phyloP scores from a whole-genome alignment of 2,329 filamentous ascomycete species.

The Clarireedia homoeocarpa region DNA sequence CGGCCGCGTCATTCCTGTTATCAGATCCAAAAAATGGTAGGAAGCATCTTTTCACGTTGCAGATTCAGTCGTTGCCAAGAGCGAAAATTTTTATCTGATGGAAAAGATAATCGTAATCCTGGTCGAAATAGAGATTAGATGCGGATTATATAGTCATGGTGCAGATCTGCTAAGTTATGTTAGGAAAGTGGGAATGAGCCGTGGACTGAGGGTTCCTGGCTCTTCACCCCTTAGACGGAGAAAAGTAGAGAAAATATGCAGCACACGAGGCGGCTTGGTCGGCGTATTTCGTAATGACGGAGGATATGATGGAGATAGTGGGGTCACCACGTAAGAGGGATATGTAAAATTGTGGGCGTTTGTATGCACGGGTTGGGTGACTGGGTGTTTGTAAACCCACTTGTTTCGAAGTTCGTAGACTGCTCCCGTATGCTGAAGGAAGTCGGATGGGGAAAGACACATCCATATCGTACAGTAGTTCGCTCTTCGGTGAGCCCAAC shows the following conservation, averaged over 20 bases:
- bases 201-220: background rate
- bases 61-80: background rate
- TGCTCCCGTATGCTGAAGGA: background rate
- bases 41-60: background rate
- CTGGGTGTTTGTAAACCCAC: background rate
- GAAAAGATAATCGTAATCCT: constrained; percentile 9
- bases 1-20: background rate
- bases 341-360: background rate
- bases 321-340: background rate
- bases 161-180: background rate
- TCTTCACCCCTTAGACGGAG: background rate
- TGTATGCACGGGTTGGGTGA: background rate
- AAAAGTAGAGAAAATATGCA: background rate
- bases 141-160: background rate
- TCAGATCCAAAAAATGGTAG: background rate
- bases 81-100: constrained; percentile 10
- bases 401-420: background rate
- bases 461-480: too few relatives aligned
- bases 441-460: background rate
- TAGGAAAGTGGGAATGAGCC: background rate
- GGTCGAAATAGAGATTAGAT: background rate
- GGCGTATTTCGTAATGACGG: background rate
- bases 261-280: background rate
- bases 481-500: too few relatives aligned
- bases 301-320: background rate